Conservation (phyloP, 352 stramenopile genomes). For the Phytophthora boehmeriae region DNA sequence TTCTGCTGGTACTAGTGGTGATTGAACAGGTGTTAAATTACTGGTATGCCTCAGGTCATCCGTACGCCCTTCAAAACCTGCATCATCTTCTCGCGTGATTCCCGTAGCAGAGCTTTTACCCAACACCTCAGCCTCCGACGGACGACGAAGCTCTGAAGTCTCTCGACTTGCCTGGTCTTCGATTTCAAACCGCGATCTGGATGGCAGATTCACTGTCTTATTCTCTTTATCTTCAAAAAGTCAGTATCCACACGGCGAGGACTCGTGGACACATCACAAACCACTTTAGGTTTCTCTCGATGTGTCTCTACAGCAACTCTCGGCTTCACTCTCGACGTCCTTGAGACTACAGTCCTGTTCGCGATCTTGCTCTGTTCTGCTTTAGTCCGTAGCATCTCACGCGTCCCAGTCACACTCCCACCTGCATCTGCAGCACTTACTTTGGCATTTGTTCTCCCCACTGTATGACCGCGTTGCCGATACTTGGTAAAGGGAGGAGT, state of each 20-base stretch:
- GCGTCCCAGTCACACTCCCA: neutral
- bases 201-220: conserved; percentile 7
- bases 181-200: neutral
- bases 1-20: too few relatives aligned
- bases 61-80: neutral
- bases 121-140: neutral
- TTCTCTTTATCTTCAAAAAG: conserved; percentile 20
- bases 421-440: neutral
- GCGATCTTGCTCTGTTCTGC: neutral
- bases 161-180: neutral
- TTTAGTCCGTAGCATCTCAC: neutral
- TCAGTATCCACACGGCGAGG: neutral
- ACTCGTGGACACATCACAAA: conserved; percentile 18
- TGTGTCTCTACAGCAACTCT: neutral
- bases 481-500: neutral
- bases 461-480: neutral
- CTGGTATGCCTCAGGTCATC: neutral
- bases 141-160: neutral
- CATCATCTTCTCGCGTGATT: neutral
- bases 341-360: neutral
- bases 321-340: conserved; percentile 16
- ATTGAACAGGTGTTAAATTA: neutral
- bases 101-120: neutral
- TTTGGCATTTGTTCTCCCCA: neutral
- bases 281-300: neutral